phyloP scores from a whole-genome alignment of 2,329 filamentous ascomycete genomes.

The Neonectria magnoliae region DNA sequence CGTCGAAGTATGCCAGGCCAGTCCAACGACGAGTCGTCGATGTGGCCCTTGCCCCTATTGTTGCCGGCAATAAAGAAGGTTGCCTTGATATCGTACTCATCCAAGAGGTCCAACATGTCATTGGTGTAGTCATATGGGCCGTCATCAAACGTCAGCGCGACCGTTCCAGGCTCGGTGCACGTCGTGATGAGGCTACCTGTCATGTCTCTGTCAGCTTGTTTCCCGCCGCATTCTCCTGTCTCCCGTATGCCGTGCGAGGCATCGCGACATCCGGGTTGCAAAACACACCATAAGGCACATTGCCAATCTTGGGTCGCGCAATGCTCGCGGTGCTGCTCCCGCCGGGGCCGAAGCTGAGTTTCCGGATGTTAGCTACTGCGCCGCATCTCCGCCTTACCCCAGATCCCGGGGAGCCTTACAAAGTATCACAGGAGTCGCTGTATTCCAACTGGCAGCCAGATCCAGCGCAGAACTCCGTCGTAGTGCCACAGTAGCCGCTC shows the following conservation, averaged over 20 bases:
- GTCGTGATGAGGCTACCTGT: constrained; percentile 49
- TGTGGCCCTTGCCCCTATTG: constrained; percentile 52
- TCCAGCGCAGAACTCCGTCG: constrained; percentile 48
- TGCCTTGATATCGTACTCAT: constrained; percentile 45
- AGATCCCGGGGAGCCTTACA: constrained; percentile 46
- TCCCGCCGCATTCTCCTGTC: background rate
- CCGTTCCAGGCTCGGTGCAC: constrained; percentile 48
- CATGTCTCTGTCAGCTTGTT: constrained; percentile 29
- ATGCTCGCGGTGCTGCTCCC: constrained; percentile 47
- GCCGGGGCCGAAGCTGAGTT: constrained; percentile 45
- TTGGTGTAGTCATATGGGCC: constrained; percentile 56
- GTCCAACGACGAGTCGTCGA: constrained; percentile 49
- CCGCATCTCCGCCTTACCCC: background rate
- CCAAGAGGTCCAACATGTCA: constrained; percentile 52
- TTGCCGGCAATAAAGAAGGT: constrained; percentile 57
- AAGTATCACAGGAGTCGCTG: constrained; percentile 53
- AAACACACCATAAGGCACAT: constrained; percentile 51
- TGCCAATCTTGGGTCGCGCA: constrained; percentile 45
- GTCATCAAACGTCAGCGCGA: constrained; percentile 60
- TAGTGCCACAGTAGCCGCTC: constrained; percentile 50
- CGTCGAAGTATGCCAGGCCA: constrained; percentile 53
- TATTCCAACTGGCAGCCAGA: constrained; percentile 53
- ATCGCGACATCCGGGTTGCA: constrained; percentile 10
- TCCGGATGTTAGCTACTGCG: constrained; percentile 22
- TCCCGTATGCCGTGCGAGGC: constrained; percentile 11